Evolutionary conservation across 805 yeast species (phyloP).

Genomic region (Cyberlindnera saturnus): DNA sequence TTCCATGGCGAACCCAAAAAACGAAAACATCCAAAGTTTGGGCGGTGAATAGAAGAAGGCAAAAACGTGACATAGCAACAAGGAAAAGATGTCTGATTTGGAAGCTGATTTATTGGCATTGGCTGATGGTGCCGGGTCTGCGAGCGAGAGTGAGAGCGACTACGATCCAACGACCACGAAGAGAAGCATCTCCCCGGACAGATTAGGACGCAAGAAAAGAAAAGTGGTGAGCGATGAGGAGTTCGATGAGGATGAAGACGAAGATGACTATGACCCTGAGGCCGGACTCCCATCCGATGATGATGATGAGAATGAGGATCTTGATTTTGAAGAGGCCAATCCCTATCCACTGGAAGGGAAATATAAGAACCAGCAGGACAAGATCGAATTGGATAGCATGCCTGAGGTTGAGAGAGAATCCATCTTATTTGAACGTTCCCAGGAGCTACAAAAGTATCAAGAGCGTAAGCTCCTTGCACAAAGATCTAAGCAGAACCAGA

Average conservation of each 20-base stretch:
- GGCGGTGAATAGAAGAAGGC: too few species aligned
- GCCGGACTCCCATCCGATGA: constrained; percentile 23
- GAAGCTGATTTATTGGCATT: constrained; percentile 95
- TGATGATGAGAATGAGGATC: constrained; percentile 31
- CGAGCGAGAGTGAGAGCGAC: constrained; percentile 19
- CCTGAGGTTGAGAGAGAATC: constrained; percentile 93
- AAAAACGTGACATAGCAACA: not conserved
- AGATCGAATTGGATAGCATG: constrained; percentile 54
- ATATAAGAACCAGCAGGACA: constrained; percentile 77
- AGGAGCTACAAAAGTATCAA: constrained; percentile 81
- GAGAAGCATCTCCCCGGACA: constrained; percentile 12
- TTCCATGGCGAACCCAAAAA: too few species aligned
- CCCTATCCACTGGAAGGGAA: constrained; percentile 95
- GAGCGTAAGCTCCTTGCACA: constrained; percentile 81
- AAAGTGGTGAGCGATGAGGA: constrained; percentile 18
- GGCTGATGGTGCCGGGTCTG: constrained; percentile 65
- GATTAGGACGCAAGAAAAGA: constrained; percentile 17
- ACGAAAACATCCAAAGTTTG: too few species aligned
- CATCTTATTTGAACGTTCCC: constrained; percentile 85
- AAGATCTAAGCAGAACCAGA: constrained; percentile 60
- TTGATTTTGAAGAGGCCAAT: constrained; percentile 39
- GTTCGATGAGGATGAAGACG: constrained; percentile 30
- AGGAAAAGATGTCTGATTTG: constrained; percentile 40
- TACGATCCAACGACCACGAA: constrained; percentile 31
- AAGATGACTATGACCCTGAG: constrained; percentile 37